phyloP scores from a whole-genome alignment of 1,284 basidiomycete species.

The Thecaphora thlaspeos region DNA sequence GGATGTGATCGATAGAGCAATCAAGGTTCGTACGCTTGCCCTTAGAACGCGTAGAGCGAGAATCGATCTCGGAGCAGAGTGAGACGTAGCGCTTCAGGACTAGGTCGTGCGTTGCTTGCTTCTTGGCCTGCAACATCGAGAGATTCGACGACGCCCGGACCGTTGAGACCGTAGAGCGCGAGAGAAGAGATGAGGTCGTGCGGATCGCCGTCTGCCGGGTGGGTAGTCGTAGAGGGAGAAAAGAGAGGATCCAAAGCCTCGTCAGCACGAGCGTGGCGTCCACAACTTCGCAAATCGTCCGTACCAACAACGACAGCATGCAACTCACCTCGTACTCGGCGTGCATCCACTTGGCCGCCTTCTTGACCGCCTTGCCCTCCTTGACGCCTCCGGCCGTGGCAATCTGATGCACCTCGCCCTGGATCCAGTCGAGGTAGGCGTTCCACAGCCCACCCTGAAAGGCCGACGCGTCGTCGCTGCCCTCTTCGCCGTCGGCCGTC shows the following conservation, averaged over 20 bases:
- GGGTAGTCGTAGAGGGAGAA: not conserved
- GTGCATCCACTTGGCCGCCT: not conserved
- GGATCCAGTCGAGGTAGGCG: conserved; percentile 25
- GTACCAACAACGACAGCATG: too few relatives aligned
- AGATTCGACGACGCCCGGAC: not conserved
- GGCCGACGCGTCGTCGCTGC: not conserved
- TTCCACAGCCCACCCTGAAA: conserved; percentile 12
- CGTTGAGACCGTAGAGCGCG: not conserved
- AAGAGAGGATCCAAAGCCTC: too few relatives aligned
- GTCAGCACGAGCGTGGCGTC: not conserved
- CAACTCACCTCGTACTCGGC: not conserved
- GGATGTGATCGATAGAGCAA: not conserved
- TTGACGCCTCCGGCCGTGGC: conserved; percentile 3
- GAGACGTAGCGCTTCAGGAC: conserved; percentile 21
- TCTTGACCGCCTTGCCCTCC: conserved; percentile 1
- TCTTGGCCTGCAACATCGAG: conserved; percentile 6
- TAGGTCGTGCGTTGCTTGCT: conserved; percentile 25
- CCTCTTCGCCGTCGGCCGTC: conserved; percentile 1
- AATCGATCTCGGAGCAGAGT: conserved; percentile 10
- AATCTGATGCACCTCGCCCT: conserved; percentile 6
- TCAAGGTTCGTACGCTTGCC: not conserved
- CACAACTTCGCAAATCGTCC: not conserved
- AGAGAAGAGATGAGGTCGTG: not conserved
- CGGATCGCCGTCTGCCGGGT: not conserved
- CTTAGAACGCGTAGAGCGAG: not conserved